phyloP scores from a whole-genome alignment of 352 stramenopile species.

The Phytophthora cactorum region DNA sequence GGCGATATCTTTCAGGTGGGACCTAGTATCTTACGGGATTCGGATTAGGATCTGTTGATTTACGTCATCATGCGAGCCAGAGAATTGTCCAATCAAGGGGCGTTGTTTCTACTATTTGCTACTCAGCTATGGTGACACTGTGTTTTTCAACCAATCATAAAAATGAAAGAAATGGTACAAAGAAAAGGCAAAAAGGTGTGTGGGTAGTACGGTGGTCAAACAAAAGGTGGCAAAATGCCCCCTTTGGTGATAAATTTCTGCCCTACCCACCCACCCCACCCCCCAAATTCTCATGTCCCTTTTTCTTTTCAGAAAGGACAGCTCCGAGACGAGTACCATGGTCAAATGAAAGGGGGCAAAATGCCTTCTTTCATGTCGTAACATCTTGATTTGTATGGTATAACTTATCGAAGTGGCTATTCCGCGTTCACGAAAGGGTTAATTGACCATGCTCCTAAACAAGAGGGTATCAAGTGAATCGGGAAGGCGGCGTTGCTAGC shows the following conservation, averaged over 20 bases:
- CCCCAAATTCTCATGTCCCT: too few species aligned
- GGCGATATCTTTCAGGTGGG: background rate
- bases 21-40: background rate
- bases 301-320: background rate
- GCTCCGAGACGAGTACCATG: background rate
- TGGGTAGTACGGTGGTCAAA: background rate
- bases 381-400: background rate
- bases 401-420: too few species aligned
- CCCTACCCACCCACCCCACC: background rate
- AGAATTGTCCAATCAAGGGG: background rate
- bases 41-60: background rate
- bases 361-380: background rate
- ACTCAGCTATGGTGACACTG: background rate
- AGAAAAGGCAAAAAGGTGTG: background rate
- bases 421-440: too few species aligned
- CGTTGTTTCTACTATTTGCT: too few species aligned
- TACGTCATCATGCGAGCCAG: background rate
- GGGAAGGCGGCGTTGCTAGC: too few species aligned
- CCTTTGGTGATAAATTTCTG: background rate
- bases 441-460: too few species aligned
- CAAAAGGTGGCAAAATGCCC: background rate
- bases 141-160: background rate
- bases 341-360: background rate
- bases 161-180: background rate
- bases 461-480: too few species aligned